These are phyloP conservation scores for Plasmodium cynomolgi DNA, from an alignment of 169 alveolate genomes.

Conservation along the genomic window DNA sequence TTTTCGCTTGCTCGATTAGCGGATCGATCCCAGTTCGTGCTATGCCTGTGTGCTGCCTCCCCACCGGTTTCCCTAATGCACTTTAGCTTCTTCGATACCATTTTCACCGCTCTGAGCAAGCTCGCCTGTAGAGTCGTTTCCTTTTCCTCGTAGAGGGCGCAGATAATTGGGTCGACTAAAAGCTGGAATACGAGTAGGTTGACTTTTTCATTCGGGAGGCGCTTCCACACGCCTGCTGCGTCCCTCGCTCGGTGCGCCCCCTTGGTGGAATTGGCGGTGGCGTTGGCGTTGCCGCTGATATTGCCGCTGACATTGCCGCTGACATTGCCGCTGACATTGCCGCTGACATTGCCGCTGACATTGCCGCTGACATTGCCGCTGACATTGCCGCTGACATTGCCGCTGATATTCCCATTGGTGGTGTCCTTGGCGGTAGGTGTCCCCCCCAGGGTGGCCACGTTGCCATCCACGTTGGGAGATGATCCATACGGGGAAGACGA, in stretches of 20 bases:
- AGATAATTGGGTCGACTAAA: constrained; percentile 64
- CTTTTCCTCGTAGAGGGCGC: constrained; percentile 61
- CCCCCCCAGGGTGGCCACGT: not conserved
- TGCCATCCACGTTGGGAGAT: not conserved
- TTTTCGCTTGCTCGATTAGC: not conserved
- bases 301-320: no score
- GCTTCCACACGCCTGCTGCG: not conserved
- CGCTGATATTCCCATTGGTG: no score
- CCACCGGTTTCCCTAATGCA: not conserved
- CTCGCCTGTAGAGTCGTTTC: constrained; percentile 22
- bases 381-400: no score
- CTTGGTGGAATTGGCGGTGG: not conserved
- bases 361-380: no score
- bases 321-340: no score
- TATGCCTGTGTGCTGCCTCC: not conserved
- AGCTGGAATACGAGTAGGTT: constrained; percentile 25
- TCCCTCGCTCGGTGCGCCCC: not conserved
- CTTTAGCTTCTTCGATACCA: constrained; percentile 39
- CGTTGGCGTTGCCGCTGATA: not conserved
- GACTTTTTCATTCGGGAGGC: not conserved
- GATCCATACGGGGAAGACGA: not conserved
- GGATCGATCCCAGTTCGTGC: not conserved
- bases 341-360: no score
- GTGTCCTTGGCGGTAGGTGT: not conserved
- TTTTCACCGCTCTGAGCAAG: constrained; percentile 43